Percentiles rank a stretch among this genome's conserved stretches.
These are phyloP conservation scores for Ganoderma resinaceum DNA, from an alignment of 1,284 basidiomycete species.

Conservation along the genomic window DNA sequence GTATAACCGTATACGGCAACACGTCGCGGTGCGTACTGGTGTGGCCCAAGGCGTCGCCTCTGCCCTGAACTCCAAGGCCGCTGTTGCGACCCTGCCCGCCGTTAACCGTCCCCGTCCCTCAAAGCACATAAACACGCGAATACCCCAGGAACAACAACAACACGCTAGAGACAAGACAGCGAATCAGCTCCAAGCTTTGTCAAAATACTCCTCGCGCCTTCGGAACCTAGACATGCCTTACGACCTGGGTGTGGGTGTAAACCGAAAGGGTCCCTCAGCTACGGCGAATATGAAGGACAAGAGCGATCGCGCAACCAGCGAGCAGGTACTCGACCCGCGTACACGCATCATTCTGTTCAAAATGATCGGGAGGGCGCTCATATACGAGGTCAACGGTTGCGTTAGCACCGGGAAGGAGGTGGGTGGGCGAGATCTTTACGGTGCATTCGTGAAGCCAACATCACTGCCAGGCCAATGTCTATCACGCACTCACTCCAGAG, in stretches of 20 bases:
- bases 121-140: slow-evolving; percentile 19
- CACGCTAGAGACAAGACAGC: slow-evolving; percentile 58
- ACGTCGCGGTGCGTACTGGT: slow-evolving; percentile 77
- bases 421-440: slow-evolving; percentile 31
- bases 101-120: slow-evolving; percentile 68
- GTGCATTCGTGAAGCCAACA: neutral
- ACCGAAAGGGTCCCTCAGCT: slow-evolving; percentile 88
- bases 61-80: slow-evolving; percentile 51
- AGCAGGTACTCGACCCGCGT: slow-evolving; percentile 93
- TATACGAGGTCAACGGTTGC: slow-evolving; percentile 92
- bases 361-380: slow-evolving; percentile 88
- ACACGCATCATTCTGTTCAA: slow-evolving; percentile 92
- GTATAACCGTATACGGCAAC: slow-evolving; percentile 91
- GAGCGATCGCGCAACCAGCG: slow-evolving; percentile 91
- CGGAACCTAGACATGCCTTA: slow-evolving; percentile 79
- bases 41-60: slow-evolving; percentile 63
- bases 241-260: slow-evolving; percentile 80
- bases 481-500: slow-evolving; percentile 80
- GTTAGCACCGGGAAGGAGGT: slow-evolving; percentile 97
- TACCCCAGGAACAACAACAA: slow-evolving; percentile 6
- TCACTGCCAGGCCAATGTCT: slow-evolving; percentile 83
- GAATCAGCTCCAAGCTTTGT: slow-evolving; percentile 73
- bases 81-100: slow-evolving; percentile 72
- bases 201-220: slow-evolving; percentile 75
- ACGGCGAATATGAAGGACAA: slow-evolving; percentile 92